These are phyloP conservation scores for Trypanosoma vivax DNA, from an alignment of 208 protist species.

Conservation along the genomic window DNA sequence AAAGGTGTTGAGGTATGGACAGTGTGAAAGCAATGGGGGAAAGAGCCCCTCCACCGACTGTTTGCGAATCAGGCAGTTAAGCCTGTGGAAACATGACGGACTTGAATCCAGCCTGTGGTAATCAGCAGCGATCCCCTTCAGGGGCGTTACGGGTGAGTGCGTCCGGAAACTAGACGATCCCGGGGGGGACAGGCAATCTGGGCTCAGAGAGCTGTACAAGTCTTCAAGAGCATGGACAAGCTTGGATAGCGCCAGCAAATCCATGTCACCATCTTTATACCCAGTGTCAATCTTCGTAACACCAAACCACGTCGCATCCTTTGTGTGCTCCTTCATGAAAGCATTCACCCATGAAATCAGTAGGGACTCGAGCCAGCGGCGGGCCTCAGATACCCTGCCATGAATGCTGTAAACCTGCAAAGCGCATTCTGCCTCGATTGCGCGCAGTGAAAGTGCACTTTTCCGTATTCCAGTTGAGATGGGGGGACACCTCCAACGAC, in stretches of 20 bases:
- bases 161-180: neutral
- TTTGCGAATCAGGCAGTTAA: conserved; percentile 34
- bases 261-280: conserved; percentile 24
- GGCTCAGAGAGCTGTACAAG: conserved; percentile 20
- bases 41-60: conserved; percentile 57
- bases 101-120: neutral
- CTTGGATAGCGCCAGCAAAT: conserved; percentile 28
- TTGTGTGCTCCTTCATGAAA: conserved; percentile 30
- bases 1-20: conserved; percentile 33
- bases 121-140: neutral
- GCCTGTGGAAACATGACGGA: conserved; percentile 28
- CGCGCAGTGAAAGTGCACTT: conserved; percentile 20
- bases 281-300: conserved; percentile 21
- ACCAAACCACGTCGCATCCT: conserved; percentile 10
- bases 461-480: conserved; percentile 32
- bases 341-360: conserved; percentile 70
- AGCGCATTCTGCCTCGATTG: conserved; percentile 40
- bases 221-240: conserved; percentile 57
- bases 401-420: neutral
- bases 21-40: conserved; percentile 58
- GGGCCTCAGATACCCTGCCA: conserved; percentile 4
- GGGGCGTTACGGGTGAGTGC: neutral
- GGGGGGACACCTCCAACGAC: conserved; percentile 18
- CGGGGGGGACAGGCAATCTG: neutral
- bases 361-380: conserved; percentile 36